Percentiles rank a stretch among this genome's conserved stretches.
phyloP scores from a whole-genome alignment of 2,329 filamentous ascomycete genomes.

The Scorias spongiosa region DNA sequence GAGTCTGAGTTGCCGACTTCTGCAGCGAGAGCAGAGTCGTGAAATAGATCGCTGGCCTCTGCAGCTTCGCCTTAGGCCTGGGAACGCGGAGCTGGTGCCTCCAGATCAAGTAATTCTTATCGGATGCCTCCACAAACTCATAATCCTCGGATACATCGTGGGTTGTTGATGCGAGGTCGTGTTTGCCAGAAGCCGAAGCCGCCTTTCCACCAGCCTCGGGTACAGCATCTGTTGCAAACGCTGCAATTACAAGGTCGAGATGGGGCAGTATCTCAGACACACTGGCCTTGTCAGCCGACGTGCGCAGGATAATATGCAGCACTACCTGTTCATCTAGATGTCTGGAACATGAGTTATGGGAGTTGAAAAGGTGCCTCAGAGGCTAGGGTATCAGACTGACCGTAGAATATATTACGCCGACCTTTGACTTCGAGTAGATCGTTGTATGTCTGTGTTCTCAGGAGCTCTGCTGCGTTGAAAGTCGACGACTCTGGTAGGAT shows the following conservation, averaged over 20 bases:
- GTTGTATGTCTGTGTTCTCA: not conserved
- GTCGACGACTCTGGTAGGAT: not conserved
- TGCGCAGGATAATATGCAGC: not conserved
- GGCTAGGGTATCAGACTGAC: not conserved
- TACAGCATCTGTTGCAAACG: slow-evolving; percentile 19
- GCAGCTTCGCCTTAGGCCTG: slow-evolving; percentile 43
- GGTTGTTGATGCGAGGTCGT: slow-evolving; percentile 12
- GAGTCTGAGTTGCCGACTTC: slow-evolving; percentile 19
- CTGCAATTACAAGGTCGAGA: slow-evolving; percentile 15
- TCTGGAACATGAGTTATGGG: not conserved
- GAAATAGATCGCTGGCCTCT: slow-evolving; percentile 52
- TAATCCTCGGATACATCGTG: slow-evolving; percentile 4
- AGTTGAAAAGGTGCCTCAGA: not conserved
- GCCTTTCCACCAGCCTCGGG: slow-evolving; percentile 14
- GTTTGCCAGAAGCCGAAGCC: slow-evolving; percentile 16
- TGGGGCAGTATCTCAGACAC: slow-evolving; percentile 9
- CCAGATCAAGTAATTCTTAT: slow-evolving; percentile 16
- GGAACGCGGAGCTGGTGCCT: slow-evolving; percentile 13
- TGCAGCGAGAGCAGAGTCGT: slow-evolving; percentile 16
- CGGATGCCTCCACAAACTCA: slow-evolving; percentile 8
- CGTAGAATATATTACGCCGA: not conserved
- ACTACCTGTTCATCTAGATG: not conserved
- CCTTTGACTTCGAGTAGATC: not conserved
- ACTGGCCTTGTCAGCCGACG: not conserved
- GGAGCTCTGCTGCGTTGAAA: not conserved